Evolutionary conservation across 257 asterid genomes (phyloP).

Genomic region (Nicotiana undulata): DNA sequence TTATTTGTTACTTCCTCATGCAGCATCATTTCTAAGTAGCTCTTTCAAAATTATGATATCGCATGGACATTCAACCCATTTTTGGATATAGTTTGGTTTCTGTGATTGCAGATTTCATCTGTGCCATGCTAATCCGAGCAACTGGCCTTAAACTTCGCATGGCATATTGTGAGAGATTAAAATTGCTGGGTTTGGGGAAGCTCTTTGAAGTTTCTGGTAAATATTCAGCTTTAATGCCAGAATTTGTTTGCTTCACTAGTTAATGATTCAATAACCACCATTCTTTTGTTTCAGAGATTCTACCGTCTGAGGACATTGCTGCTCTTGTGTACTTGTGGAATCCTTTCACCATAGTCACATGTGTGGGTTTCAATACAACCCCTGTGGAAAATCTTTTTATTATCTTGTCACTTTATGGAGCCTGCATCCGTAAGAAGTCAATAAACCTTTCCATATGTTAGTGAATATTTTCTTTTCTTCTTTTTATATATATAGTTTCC

Average conservation of each 20-base stretch:
- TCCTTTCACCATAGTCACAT: slow-evolving; percentile 79
- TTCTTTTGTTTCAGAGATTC: slow-evolving; percentile 37
- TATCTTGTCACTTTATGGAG: slow-evolving; percentile 77
- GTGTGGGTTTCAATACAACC: slow-evolving; percentile 82
- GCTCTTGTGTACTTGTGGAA: slow-evolving; percentile 94
- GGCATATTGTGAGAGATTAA: slow-evolving; percentile 42
- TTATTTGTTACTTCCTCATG: slow-evolving; percentile 5
- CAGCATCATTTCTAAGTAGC: slow-evolving; percentile 3
- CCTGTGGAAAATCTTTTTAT: slow-evolving; percentile 75
- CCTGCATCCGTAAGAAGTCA: slow-evolving; percentile 61
- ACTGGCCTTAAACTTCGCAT: slow-evolving; percentile 57
- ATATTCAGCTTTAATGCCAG: background rate
- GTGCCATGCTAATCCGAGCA: slow-evolving; percentile 78
- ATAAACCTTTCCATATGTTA: slow-evolving; percentile 11
- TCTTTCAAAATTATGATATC: slow-evolving; percentile 4
- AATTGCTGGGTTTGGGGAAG: slow-evolving; percentile 50
- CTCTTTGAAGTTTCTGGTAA: slow-evolving; percentile 39
- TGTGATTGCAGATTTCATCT: slow-evolving; percentile 79
- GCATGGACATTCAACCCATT: slow-evolving; percentile 36
- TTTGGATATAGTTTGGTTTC: slow-evolving; percentile 84
- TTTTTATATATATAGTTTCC: background rate
- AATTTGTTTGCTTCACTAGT: slow-evolving; percentile 7
- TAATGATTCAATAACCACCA: slow-evolving; percentile 9
- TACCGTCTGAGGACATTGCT: slow-evolving; percentile 82
- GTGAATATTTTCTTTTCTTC: background rate